Evolutionary conservation across 2,329 filamentous ascomycete genomes (phyloP), one percentile per base, ranked within the genome.

Genomic region (Fusarium tupiense): DNA sequence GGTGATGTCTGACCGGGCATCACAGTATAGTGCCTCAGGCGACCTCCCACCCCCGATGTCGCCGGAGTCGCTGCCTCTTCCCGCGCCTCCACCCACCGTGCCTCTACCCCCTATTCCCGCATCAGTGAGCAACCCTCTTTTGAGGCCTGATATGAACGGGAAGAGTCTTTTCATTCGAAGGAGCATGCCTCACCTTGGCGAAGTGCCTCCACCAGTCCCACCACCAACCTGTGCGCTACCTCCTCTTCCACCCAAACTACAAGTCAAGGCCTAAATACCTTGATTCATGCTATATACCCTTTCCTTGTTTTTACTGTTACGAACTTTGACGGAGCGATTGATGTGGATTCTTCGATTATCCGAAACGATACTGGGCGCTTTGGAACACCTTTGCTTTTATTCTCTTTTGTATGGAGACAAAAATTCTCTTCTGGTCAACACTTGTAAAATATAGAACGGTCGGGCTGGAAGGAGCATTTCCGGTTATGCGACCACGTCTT

Each of bases 161-260:
- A 81, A 74, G 49, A 69, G 71, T 11, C 57, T 82, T 29, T 43
- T 79, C 33, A 83, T 83, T 60, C 82, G 86, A 33, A 83, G 85
- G 63, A 89, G 88, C 79, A 85, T 89, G 84, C 85, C 87, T 11
- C 86, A 88, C 33, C 81, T 89, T 43, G 81, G 80, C 3, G 84
- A 86, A 19, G 86, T 86, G 2, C 88, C 88, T 37, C 88, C 88
- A 4, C 88, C 85, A 22, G 86, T 84, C 20, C 88, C 88, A 12
- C 88, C 88, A 10, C 88, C 88, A 31, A 89, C 83, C 17, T 86
- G 85, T 72, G 88, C 88, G 20, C 82, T 90, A 29, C 88, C 88
- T 24, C 88, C 88, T 0, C 83, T 89, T 44, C 88, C 88, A 9
- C 67, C 74, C 20, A 79, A 76, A 35, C 67, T 70, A 49, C 69